Evolutionary conservation across 495 filamentous ascomycete genomes (phyloP).

Genomic region (Aspergillus kassunensis): DNA sequence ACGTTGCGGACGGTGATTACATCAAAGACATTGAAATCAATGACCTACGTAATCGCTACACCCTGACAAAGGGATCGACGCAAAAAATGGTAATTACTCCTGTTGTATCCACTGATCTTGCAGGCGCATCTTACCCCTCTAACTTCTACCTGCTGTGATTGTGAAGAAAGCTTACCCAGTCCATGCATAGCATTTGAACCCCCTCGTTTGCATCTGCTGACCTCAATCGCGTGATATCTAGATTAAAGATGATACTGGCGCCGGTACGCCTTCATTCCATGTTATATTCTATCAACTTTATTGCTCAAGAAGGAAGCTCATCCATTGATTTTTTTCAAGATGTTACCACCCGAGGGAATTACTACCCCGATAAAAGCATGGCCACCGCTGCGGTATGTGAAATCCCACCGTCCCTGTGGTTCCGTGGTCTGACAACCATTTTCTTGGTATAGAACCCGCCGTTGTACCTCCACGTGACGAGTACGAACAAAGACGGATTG

Average conservation of each 20-base stretch:
- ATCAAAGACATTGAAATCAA: slow-evolving; percentile 99
- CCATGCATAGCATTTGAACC: slow-evolving; percentile 65
- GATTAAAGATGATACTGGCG: slow-evolving; percentile 99
- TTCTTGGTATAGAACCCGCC: slow-evolving; percentile 75
- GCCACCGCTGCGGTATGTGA: slow-evolving; percentile 79
- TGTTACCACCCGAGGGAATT: slow-evolving; percentile 96
- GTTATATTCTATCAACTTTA: slow-evolving; percentile 37
- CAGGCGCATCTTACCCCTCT: slow-evolving; percentile 46
- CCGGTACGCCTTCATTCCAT: slow-evolving; percentile 80
- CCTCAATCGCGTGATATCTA: slow-evolving; percentile 86
- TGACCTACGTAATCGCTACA: slow-evolving; percentile 93
- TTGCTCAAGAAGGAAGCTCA: slow-evolving; percentile 57
- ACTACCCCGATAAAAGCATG: slow-evolving; percentile 97
- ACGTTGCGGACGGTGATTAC: slow-evolving; percentile 92
- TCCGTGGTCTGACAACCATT: slow-evolving; percentile 1
- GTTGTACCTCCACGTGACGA: slow-evolving; percentile 91
- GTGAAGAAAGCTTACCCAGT: slow-evolving; percentile 79
- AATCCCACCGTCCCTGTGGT: not conserved
- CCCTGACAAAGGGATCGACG: slow-evolving; percentile 93
- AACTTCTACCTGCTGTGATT: slow-evolving; percentile 49
- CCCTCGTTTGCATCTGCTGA: slow-evolving; percentile 97
- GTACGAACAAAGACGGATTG: slow-evolving; percentile 85
- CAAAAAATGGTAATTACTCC: slow-evolving; percentile 98
- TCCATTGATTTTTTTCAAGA: slow-evolving; percentile 64
- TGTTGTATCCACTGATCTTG: slow-evolving; percentile 75